Base-by-base conservation (phyloP, 805 yeast species). In the Starmerella sirachaensis region DNA sequence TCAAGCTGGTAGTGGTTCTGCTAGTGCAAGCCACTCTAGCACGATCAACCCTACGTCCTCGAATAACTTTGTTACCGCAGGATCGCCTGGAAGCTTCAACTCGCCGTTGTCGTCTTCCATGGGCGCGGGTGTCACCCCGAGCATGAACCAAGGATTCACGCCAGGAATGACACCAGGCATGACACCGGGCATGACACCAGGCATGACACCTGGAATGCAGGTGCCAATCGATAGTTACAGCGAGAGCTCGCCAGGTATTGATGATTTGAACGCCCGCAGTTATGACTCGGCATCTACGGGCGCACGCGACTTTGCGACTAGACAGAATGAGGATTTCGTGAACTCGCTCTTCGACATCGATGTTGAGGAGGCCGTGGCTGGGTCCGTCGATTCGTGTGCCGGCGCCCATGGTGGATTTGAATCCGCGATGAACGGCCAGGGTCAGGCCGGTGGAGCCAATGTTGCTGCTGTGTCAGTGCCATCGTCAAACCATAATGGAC, bases 391-490 rank as follows among this genome's bases (percentile, higher is more conserved):
- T n/a, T n/a, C n/a, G n/a, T n/a, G n/a, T n/a, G n/a, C n/a, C n/a
- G n/a, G n/a, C n/a, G n/a, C n/a, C n/a, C n/a, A n/a, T n/a, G n/a
- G n/a, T n/a, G n/a, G n/a, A 9, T 13, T 11, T 10, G n/a, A 24
- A 9, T 29, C 23, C 14, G 33, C n/a, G 8, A 12, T 12, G 10
- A 29, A 12, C 21, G 7, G 24, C 8, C 17, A 18, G 17, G 17
- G 23, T 7, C 16, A 20, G 9, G 12, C 19, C 21, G 20, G 27
- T 10, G 33, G 24, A 10, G 10, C 6, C 21, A 11, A 7, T 8
- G 10, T 5, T 16, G 17, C 19, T 10, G 68, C 78, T 8, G 12
- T 26, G n/a, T 14, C 29, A 5, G 19, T 8, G 6, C 17, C 25
- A 5, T 37, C 41, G 4, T 14, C 33, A 4, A 13, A 33, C 6